These are phyloP conservation scores for Coprinopsis sp. DNA, from an alignment of 768 basidiomycete genomes.

Conservation along the genomic window DNA sequence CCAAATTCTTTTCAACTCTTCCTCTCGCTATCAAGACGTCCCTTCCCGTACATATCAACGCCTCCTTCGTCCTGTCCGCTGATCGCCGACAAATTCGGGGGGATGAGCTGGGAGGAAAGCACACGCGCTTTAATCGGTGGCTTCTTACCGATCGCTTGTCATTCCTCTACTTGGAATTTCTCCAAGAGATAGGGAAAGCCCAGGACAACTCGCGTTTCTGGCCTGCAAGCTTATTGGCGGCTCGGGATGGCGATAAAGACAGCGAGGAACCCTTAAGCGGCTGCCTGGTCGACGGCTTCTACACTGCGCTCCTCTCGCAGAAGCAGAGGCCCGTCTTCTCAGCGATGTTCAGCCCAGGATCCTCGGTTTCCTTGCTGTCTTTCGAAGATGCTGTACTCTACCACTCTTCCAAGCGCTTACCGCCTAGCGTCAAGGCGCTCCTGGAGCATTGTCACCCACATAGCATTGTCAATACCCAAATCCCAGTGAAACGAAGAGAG, in stretches of 20 bases:
- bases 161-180: constrained; percentile 33
- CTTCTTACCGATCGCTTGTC: constrained; percentile 33
- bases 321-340: too few relatives aligned
- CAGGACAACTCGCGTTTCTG: constrained; percentile 28
- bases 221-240: constrained; percentile 21
- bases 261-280: constrained; percentile 12
- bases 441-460: too few relatives aligned
- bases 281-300: constrained; percentile 12
- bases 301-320: too few relatives aligned
- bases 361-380: too few relatives aligned
- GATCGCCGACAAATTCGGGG: constrained; percentile 42
- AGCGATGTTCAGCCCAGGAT: too few relatives aligned
- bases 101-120: constrained; percentile 29
- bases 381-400: too few relatives aligned
- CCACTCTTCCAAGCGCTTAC: too few relatives aligned
- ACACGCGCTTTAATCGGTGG: constrained; percentile 41
- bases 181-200: constrained; percentile 22
- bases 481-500: too few relatives aligned
- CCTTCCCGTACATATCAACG: constrained; percentile 43
- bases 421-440: too few relatives aligned
- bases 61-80: constrained; percentile 41
- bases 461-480: too few relatives aligned
- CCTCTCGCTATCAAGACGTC: constrained; percentile 36
- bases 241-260: neutral
- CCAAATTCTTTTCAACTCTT: constrained; percentile 39